Conservation (phyloP, 768 basidiomycete genomes). For the Agrocybe chaxingu region DNA sequence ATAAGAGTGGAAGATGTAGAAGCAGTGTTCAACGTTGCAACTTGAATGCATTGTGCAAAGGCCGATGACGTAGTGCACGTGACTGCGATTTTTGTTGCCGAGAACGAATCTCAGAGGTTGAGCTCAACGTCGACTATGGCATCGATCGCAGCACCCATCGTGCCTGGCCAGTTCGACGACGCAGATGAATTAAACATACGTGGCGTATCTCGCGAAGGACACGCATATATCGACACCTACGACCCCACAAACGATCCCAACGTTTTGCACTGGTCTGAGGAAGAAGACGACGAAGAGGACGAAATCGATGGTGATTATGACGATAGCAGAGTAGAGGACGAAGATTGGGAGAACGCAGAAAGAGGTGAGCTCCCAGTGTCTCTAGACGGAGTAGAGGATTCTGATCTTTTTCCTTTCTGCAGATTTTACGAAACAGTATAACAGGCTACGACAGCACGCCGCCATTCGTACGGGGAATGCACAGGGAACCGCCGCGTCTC, state of each 20-base stretch:
- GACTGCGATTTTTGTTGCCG: constrained; percentile 7
- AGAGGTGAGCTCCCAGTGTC: constrained; percentile 47
- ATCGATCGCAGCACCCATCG: constrained; percentile 27
- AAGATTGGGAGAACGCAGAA: constrained; percentile 87
- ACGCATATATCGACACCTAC: constrained; percentile 43
- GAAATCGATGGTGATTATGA: constrained; percentile 48
- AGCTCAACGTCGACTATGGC: constrained; percentile 21
- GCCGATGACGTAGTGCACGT: constrained; percentile 8
- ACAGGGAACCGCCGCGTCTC: constrained; percentile 53
- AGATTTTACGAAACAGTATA: constrained; percentile 99
- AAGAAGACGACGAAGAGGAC: constrained; percentile 38
- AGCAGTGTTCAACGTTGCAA: neutral
- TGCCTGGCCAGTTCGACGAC: constrained; percentile 62
- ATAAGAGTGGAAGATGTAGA: constrained; percentile 16
- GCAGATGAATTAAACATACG: constrained; percentile 27
- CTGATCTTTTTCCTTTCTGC: constrained; percentile 12
- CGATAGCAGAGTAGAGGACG: constrained; percentile 71
- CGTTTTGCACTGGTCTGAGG: constrained; percentile 29
- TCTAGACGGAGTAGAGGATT: constrained; percentile 7
- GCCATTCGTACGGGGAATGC: constrained; percentile 76
- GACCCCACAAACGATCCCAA: constrained; percentile 33
- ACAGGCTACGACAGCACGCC: constrained; percentile 88
- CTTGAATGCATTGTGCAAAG: neutral
- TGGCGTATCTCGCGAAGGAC: constrained; percentile 20
- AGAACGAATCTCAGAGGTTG: neutral